Conservation (phyloP, 2,329 filamentous ascomycete species). For the Pestalotiopsis sp. region DNA sequence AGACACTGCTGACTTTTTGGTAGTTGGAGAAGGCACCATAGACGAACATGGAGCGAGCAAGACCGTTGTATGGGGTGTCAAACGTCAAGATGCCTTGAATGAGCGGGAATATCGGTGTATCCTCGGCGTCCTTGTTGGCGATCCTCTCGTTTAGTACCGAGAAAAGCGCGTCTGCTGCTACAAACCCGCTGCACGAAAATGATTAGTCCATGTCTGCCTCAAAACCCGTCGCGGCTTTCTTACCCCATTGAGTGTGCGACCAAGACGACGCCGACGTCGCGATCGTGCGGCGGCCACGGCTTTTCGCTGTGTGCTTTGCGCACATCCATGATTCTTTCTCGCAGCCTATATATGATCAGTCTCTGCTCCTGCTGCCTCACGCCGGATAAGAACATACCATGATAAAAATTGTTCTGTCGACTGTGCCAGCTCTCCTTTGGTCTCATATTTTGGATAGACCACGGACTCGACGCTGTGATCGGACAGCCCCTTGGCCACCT, state of each 20-base stretch:
- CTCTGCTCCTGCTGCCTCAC: no score
- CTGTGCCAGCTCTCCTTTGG: slow-evolving; percentile 65
- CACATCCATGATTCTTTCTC: slow-evolving; percentile 79
- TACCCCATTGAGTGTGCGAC: slow-evolving; percentile 82
- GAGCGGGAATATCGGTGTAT: slow-evolving; percentile 70
- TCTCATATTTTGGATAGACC: slow-evolving; percentile 75
- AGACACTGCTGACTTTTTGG: slow-evolving; percentile 57
- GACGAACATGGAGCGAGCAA: slow-evolving; percentile 61
- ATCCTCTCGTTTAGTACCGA: slow-evolving; percentile 68
- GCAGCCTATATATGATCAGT: slow-evolving; percentile 58
- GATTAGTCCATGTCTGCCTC: background rate
- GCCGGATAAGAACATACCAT: slow-evolving; percentile 42
- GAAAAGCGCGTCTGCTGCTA: slow-evolving; percentile 80
- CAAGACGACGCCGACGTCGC: slow-evolving; percentile 78
- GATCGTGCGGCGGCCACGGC: slow-evolving; percentile 77
- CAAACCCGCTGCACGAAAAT: slow-evolving; percentile 70
- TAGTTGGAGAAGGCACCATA: slow-evolving; percentile 64
- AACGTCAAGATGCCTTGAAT: slow-evolving; percentile 82
- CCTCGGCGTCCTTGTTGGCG: slow-evolving; percentile 32
- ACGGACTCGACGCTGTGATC: slow-evolving; percentile 63
- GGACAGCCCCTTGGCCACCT: slow-evolving; percentile 60
- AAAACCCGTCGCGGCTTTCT: slow-evolving; percentile 15
- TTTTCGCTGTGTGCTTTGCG: slow-evolving; percentile 69
- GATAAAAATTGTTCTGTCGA: slow-evolving; percentile 47
- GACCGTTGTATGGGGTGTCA: slow-evolving; percentile 81